Evolutionary conservation across 1,284 basidiomycete genomes (phyloP), one percentile per base, ranked within the genome.

Genomic region (Tilletia setariae): DNA sequence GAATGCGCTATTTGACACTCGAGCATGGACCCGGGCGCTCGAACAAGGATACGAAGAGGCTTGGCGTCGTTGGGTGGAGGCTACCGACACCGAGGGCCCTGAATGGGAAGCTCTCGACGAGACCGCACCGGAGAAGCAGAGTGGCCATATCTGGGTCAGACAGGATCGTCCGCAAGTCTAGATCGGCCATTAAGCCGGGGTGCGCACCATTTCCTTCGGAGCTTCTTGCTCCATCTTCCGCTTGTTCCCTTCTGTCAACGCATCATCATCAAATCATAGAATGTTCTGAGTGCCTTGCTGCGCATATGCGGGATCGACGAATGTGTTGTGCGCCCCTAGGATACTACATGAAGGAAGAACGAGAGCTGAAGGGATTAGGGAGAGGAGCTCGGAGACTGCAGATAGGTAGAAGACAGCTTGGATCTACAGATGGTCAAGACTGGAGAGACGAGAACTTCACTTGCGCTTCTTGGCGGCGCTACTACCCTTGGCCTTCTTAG

Each of bases 11-110:
- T 89, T 89, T 69, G 87, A 89, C 73, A 88, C 88, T 0, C 72
- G 69, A 49, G 82, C 85, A 32, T 89, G 88, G 88, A 85, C 85
- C 15, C 76, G 80, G 40, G 87, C 88, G 70, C 72, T 88, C 53
- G 88, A 89, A 78, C 85, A 85, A 71, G 86, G 84, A 0, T 85
- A 85, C 67, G 69, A 71, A 42, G 85, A 85, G 59, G 87, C 86
- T 0, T 89, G 88, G 88, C 79, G 80, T 43, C 84, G 88, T 47
- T 89, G 86, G 86, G 87, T 87, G 4, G 78, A 81, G 13, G 88
- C 87, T 2, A 84, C 85, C 25, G 87, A 86, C 73, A 82, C 78
- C 42, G 85, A 85, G 74, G 82, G 82, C 62, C 79, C 78, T 61
- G 85, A 85, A 71, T 84, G 82, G 82, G 71, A 72, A 4, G 63